Base-by-base conservation (phyloP, 352 stramenopile species). In the Pythium folliculosum region DNA sequence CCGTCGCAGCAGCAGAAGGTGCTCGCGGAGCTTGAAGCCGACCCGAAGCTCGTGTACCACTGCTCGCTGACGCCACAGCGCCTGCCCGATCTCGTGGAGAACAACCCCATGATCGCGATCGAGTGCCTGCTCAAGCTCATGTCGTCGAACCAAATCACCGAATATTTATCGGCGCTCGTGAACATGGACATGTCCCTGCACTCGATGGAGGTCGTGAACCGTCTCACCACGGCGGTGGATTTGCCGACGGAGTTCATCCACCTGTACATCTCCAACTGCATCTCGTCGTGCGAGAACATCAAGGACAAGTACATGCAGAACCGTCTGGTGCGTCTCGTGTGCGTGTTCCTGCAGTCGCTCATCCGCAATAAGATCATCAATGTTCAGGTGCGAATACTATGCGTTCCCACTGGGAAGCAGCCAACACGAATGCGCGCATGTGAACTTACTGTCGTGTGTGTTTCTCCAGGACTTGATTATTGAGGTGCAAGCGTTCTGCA, bases 131-230 rank as follows among this genome's bases (percentile, higher is more conserved):
- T 96, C 49, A 95, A 96, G 77, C 80, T 96, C 56, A 95, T 95
- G 85, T 89, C 84, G 35, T 95, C 85, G 54, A 92, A 95, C 76
- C 84, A 93, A 72, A 95, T 95, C 73, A 98, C 96, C 63, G 94
- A 99, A 78, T 99, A 99, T 81, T 81, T 99, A 48, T 97, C 89
- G 57, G 95, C 93, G 27, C 85, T 99, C 49, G 97, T 99, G 63
- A 97, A 97, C 65, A 99, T 99, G 97, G 97, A 99, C 70, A 99
- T 99, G 96, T 98, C 90, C 37, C 84, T 99, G 19, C 96, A 99
- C 76, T 98, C 90, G 62, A 99, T 99, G 97, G 97, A 99, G 75
- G 93, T 98, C 23, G 93, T 98, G 78, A 98, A 98, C 76, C 89
- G 92, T 37, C 67, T 98, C 50, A 98, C 92, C 23, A 97, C 92